phyloP scores from a whole-genome alignment of 129 eudicot species.

The Chrysanthemum makinoi region DNA sequence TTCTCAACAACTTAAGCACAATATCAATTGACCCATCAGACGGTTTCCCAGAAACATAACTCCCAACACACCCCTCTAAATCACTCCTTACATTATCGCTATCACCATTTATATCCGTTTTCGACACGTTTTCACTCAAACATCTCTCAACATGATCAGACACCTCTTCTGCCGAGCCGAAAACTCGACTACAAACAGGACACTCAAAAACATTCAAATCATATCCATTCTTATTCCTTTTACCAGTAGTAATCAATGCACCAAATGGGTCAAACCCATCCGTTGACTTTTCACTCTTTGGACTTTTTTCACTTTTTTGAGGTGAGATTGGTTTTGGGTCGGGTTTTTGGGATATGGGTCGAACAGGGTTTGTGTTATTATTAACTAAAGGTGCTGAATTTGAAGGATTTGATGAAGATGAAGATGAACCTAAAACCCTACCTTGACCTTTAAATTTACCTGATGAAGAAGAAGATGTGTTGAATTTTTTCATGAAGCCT shows the following conservation, averaged over 20 bases:
- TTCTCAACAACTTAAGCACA: constrained; percentile 64
- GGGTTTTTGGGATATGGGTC: constrained; percentile 20
- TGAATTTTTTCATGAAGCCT: constrained; percentile 93
- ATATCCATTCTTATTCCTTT: constrained; percentile 74
- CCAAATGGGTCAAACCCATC: constrained; percentile 81
- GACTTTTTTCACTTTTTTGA: constrained; percentile 17
- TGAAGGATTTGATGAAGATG: constrained; percentile 50
- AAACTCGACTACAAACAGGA: constrained; percentile 72
- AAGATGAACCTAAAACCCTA: constrained; percentile 65
- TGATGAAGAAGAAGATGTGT: constrained; percentile 58
- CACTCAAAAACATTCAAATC: constrained; percentile 80
- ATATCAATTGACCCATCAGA: constrained; percentile 59
- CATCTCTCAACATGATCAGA: constrained; percentile 70
- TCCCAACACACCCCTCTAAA: constrained; percentile 51
- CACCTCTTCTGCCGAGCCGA: constrained; percentile 75
- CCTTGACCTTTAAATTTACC: constrained; percentile 91
- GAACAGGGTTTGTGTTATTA: constrained; percentile 29
- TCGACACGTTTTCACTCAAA: constrained; percentile 33
- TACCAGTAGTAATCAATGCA: constrained; percentile 70
- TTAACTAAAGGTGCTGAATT: constrained; percentile 3
- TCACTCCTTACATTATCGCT: constrained; percentile 17
- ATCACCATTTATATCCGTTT: background rate
- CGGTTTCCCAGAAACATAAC: constrained; percentile 73
- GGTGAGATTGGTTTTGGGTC: constrained; percentile 31
- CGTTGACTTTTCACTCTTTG: constrained; percentile 24